These are phyloP conservation scores for Phialocephala subalpina DNA, from an alignment of 2,329 filamentous ascomycete species.

Conservation along the genomic window DNA sequence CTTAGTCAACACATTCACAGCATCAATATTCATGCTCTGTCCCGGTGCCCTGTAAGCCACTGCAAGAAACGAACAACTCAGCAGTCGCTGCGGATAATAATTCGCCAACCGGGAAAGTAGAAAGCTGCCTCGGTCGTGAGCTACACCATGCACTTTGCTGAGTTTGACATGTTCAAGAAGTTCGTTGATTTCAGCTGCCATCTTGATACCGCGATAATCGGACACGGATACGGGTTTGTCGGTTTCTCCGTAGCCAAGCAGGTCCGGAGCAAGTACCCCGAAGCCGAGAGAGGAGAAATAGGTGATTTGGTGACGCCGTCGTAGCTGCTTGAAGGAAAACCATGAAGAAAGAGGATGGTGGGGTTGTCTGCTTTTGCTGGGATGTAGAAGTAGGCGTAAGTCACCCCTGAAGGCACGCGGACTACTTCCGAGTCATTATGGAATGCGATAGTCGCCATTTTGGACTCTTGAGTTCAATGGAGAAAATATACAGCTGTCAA, in stretches of 20 bases:
- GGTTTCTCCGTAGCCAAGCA: slow-evolving; percentile 66
- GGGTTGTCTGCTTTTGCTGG: slow-evolving; percentile 34
- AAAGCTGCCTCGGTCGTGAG: slow-evolving; percentile 30
- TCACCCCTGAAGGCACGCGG: slow-evolving; percentile 21
- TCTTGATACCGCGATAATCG: slow-evolving; percentile 42
- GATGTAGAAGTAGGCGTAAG: slow-evolving; percentile 11
- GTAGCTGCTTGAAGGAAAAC: slow-evolving; percentile 51
- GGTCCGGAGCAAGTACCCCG: slow-evolving; percentile 61
- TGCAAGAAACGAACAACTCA: slow-evolving; percentile 21
- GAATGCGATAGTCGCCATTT: slow-evolving; percentile 1
- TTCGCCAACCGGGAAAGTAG: slow-evolving; percentile 26
- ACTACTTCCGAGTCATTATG: neutral
- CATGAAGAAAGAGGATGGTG: slow-evolving; percentile 51
- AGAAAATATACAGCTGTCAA: too few species aligned
- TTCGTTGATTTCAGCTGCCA: slow-evolving; percentile 45
- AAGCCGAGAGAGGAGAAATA: slow-evolving; percentile 49
- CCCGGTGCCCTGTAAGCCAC: slow-evolving; percentile 23
- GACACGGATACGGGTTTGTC: slow-evolving; percentile 43
- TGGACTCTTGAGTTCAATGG: neutral
- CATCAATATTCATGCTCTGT: slow-evolving; percentile 17
- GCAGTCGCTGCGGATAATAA: slow-evolving; percentile 22
- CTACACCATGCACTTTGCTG: slow-evolving; percentile 23
- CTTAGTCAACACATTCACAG: slow-evolving; percentile 20
- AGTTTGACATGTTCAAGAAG: slow-evolving; percentile 41
- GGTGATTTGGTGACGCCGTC: slow-evolving; percentile 51